phyloP scores from a whole-genome alignment of 2,329 filamentous ascomycete species.

The Mycosphaerella sp. region DNA sequence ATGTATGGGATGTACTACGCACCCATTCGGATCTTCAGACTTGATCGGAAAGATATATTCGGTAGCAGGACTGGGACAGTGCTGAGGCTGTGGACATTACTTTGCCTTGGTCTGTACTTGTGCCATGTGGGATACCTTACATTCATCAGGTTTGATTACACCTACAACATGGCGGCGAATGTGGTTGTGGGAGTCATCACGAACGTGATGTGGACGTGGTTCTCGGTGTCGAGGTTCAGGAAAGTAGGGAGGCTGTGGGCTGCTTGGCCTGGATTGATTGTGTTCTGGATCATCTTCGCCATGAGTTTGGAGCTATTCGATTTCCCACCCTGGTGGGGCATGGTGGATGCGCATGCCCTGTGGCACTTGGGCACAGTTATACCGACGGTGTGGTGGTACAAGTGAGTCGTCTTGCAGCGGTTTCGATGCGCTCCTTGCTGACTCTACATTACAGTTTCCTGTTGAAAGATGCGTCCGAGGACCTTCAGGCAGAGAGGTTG shows the following conservation, averaged over 20 bases:
- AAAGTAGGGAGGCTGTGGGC: conserved; percentile 71
- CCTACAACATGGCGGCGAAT: conserved; percentile 97
- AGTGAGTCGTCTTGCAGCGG: conserved; percentile 54
- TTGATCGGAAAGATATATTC: conserved; percentile 56
- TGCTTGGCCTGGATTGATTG: conserved; percentile 81
- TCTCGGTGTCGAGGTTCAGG: conserved; percentile 68
- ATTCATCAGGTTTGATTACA: conserved; percentile 86
- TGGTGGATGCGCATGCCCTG: conserved; percentile 86
- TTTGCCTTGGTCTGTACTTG: conserved; percentile 66
- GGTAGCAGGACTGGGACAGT: conserved; percentile 40
- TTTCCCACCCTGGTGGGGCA: conserved; percentile 76
- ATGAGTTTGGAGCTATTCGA: conserved; percentile 97
- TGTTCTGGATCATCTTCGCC: conserved; percentile 82
- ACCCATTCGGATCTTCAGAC: conserved; percentile 71
- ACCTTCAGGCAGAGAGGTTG: conserved; percentile 64
- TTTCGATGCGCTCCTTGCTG: conserved; percentile 11
- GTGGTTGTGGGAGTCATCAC: conserved; percentile 72
- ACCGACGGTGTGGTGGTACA: conserved; percentile 88
- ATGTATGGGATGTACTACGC: conserved; percentile 88
- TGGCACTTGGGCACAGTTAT: conserved; percentile 94
- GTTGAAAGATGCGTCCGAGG: conserved; percentile 76
- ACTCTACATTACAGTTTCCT: conserved; percentile 60
- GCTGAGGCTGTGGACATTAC: conserved; percentile 66
- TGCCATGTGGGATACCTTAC: conserved; percentile 78
- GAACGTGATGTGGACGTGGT: conserved; percentile 80